Base-by-base conservation (phyloP, 257 asterid species). In the Jacaranda copaia region DNA sequence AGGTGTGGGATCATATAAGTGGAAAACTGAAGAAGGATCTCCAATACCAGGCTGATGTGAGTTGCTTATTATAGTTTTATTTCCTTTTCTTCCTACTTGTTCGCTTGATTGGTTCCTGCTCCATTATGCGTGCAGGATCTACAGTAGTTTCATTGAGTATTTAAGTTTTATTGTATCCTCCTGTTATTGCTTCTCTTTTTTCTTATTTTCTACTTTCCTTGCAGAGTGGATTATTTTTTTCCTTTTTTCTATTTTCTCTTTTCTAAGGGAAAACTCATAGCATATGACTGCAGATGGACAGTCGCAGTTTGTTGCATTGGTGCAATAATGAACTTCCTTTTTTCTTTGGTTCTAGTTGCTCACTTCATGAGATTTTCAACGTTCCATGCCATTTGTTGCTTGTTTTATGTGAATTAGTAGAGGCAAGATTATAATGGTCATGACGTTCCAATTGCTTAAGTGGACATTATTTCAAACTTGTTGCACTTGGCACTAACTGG, bases 1-100 rank as follows among this genome's bases (percentile, higher is more conserved):
- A 95, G 99, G 99, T 95, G 46, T 95, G 99, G 99, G 99, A 95
- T 80, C 92, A 95, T 76, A 83, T 93, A 78, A 95, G 97, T 81
- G 98, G 98, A 71, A 95, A 95, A 78, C 86, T 93, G 81, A 93
- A 95, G 87, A 95, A 95, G 88, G 99, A 95, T 90, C 98, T 95
- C 77, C 98, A 91, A 73, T 95, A 95, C 85, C 99, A 95, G 85
- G 97, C 98, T 83, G 98, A 95, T 79, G 99, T 93, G 81, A 85
- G 98, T 85, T 86, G 78, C 64, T 46, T 69, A 6, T 43, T 35
- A 9, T 46, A 18, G 4, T 35, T 39, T 0, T 58, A 51, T 73
- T 36, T 63, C 46, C 19, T 14, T 57, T 19, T 51, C 18, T 12
- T 62, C 14, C n/a, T 14, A 16, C 12, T 49, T 18, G 15, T n/a